Evolutionary conservation across 106 monocot genomes (phyloP).

Genomic region (Alisma plantagoaquatica): DNA sequence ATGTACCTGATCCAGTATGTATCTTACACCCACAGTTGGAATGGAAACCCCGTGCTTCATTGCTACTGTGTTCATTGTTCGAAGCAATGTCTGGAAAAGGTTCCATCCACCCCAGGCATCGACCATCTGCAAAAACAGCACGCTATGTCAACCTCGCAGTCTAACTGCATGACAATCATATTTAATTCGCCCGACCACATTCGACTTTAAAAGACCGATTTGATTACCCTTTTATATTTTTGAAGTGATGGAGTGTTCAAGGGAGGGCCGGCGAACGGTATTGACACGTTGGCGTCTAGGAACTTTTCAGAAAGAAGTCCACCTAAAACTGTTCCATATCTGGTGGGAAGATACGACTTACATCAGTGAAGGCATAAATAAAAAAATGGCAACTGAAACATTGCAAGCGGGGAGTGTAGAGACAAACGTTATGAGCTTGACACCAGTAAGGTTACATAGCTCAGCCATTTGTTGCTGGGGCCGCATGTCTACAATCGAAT

Average conservation of each 20-base stretch:
- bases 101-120: slow-evolving; percentile 92
- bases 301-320: slow-evolving; percentile 95
- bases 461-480: slow-evolving; percentile 90
- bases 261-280: slow-evolving; percentile 87
- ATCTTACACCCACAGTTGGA: slow-evolving; percentile 79
- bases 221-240: slow-evolving; percentile 87
- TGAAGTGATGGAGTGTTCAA: slow-evolving; percentile 90
- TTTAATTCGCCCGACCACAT: neutral
- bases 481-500: slow-evolving; percentile 94
- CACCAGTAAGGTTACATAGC: slow-evolving; percentile 74
- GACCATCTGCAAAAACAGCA: slow-evolving; percentile 97
- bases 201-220: neutral
- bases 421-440: slow-evolving; percentile 85
- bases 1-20: slow-evolving; percentile 80
- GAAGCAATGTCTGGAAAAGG: slow-evolving; percentile 73
- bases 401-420: slow-evolving; percentile 16
- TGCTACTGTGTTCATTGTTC: slow-evolving; percentile 59
- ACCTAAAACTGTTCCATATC: slow-evolving; percentile 98
- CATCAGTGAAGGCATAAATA: neutral
- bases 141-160: too few relatives aligned
- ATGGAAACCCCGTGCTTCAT: slow-evolving; percentile 74
- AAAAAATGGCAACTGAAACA: neutral
- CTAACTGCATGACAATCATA: neutral
- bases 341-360: slow-evolving; percentile 7
- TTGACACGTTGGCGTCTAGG: slow-evolving; percentile 72